Evolutionary conservation across 441 rosid genomes (phyloP), one percentile per base, ranked within the genome.

Genomic region (Geranium incanum): DNA sequence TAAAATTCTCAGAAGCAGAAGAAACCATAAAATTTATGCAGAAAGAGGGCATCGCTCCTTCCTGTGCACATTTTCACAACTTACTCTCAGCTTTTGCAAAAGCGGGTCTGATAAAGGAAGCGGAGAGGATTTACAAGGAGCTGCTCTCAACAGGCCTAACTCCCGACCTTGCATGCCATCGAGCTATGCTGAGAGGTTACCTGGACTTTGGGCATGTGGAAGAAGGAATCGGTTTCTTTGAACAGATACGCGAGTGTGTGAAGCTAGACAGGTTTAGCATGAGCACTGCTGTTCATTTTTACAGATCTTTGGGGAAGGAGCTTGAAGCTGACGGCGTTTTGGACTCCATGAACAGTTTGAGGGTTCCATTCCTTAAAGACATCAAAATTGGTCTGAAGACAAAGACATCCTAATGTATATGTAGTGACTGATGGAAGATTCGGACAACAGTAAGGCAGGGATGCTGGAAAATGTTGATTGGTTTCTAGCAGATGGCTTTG

Each of bases 171-270:
- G 76, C 84, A 33, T 88, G 90, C 78, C 78, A 48, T 38, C 83
- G 84, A 41, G 77, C 80, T 41, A 84, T 89, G 85, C 78, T 87
- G 12, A 85, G 86, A 80, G 91, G 92, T 45, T 89, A 86, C 81
- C 37, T 87, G 83, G 86, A 81, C 68, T 77, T 72, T 68, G 90
- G 89, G 78, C 68, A 71, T 13, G 84, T 80, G 7, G 84, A 80
- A 77, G 84, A 84, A 74, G 96, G 91, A 6, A 77, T 88, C 21
- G 57, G 76, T 41, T 82, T 84, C 78, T 89, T 81, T 72, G 85
- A 89, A 74, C 80, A 74, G 82, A 80, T 88, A 12, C 78, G 48
- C 59, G 85, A 75, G 70, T 68, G 73, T 66, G 78, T 75, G 15
- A 75, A 77, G 71, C 74, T 77, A 68, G 92, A 89, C 77, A 77